Conservation (phyloP, 2,329 filamentous ascomycete genomes). For the Claviceps quebecensis region DNA sequence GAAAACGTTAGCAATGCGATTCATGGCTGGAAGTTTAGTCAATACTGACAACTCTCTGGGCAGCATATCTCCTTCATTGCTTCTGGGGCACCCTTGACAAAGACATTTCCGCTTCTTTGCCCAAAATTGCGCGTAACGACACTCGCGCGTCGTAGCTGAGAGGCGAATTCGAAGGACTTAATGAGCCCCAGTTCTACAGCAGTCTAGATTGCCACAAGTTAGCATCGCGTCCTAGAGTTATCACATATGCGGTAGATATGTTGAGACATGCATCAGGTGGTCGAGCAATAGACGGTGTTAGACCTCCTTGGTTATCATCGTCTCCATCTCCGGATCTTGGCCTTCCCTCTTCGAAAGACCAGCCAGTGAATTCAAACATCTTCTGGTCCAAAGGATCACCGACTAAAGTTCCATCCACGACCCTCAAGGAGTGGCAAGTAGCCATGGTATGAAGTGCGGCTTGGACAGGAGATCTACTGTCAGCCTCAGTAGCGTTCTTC, state of each 20-base stretch:
- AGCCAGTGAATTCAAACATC: conserved; percentile 95
- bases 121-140: conserved; percentile 85
- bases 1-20: conserved; percentile 6
- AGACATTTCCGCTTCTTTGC: conserved; percentile 70
- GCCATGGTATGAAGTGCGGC: conserved; percentile 89
- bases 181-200: conserved; percentile 79
- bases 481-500: background rate
- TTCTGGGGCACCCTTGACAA: conserved; percentile 92
- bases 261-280: conserved; percentile 43
- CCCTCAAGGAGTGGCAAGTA: conserved; percentile 82
- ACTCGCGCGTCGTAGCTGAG: conserved; percentile 79
- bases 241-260: background rate
- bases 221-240: conserved; percentile 9
- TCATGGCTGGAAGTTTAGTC: background rate
- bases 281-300: conserved; percentile 78
- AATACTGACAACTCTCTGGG: conserved; percentile 56
- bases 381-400: conserved; percentile 92
- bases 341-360: conserved; percentile 81
- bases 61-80: conserved; percentile 90
- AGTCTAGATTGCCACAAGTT: conserved; percentile 18
- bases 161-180: conserved; percentile 88
- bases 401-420: conserved; percentile 76
- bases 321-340: conserved; percentile 50
- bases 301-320: conserved; percentile 59
- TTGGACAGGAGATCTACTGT: conserved; percentile 13